A percentile compares a stretch with the other conserved stretches of the same genome.
These are phyloP conservation scores for Alternaria burnsii DNA, from an alignment of 2,329 filamentous ascomycete species.

Conservation along the genomic window DNA sequence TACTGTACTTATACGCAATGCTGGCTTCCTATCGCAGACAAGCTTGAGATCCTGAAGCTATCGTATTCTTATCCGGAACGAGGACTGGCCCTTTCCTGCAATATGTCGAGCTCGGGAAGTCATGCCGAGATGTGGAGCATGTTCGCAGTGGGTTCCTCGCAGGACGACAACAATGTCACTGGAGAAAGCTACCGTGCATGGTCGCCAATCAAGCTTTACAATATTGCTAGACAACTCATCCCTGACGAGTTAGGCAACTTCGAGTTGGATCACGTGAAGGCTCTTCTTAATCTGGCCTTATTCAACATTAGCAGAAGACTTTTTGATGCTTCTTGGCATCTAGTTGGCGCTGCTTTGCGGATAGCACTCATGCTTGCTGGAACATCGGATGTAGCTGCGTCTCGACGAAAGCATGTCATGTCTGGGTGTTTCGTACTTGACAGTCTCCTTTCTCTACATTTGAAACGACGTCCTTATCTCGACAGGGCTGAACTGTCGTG, in stretches of 20 bases:
- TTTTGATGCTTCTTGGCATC: conserved; percentile 67
- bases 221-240: conserved; percentile 36
- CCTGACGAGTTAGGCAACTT: conserved; percentile 40
- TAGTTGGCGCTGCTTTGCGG: conserved; percentile 70
- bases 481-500: conserved; percentile 57
- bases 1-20: conserved; percentile 79
- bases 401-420: conserved; percentile 52
- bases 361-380: conserved; percentile 56
- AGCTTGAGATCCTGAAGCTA: conserved; percentile 66
- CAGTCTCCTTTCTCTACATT: conserved; percentile 62
- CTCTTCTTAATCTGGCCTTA: conserved; percentile 62
- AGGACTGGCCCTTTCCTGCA: conserved; percentile 45
- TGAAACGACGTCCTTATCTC: conserved; percentile 61
- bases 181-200: conserved; percentile 4
- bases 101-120: conserved; percentile 41
- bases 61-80: conserved; percentile 63
- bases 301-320: conserved; percentile 68
- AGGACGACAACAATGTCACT: conserved; percentile 4
- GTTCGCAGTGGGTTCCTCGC: conserved; percentile 50
- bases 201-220: conserved; percentile 29
- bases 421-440: conserved; percentile 71
- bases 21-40: conserved; percentile 78
- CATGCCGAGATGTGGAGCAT: conserved; percentile 58
- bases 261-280: conserved; percentile 52
- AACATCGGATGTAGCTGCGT: conserved; percentile 37